Base-by-base conservation (phyloP, 805 yeast species). In the Hanseniaspora clermontiae region DNA sequence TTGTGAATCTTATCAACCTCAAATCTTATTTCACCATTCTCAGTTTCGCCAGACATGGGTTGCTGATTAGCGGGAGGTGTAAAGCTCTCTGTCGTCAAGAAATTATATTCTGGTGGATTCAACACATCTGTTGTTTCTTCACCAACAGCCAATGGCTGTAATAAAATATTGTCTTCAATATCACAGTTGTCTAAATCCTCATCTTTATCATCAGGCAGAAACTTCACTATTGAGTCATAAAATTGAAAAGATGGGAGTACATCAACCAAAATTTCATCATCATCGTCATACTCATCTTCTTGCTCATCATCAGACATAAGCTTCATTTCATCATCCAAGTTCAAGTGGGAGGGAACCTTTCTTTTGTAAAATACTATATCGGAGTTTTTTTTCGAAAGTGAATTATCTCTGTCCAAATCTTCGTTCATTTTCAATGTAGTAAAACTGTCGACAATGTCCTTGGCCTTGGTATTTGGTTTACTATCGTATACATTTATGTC, bases 191-290 rank as follows among this genome's bases (percentile, higher is more conserved):
- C 51, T 5, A 57, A 46, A 36, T 63, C 63, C 12, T 43, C 52
- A 47, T 64, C 63, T 17, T 61, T 60, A 15, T 64, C 64, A 27
- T 59, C 61, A 10, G 67, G 67, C 17, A 64, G 60, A 58, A 51
- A 63, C 50, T 66, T 59, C 49, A 63, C 65, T 32, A 64, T 45
- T 11, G 63, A 59, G 29, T 64, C 60, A 43, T 64, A 64, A 61
- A 64, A 62, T 52, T 64, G 65, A 47, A 64, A 64, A 1, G 65
- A 63, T 9, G 67, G 67, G n/a, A 64, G 49, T 5, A 64, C 62
- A 49, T 62, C 65, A 2, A 64, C 60, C 10, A 61, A 37, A n/a
- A 56, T 34, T 10, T 46, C 51, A 17, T 50, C 55, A 5, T 56
- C 58, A 38, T 49, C 51, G 3, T 45, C 48, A 14, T 42, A 37